These are phyloP conservation scores for Fragaria ananassa DNA, from an alignment of 306 rosid genomes.

Conservation along the genomic window DNA sequence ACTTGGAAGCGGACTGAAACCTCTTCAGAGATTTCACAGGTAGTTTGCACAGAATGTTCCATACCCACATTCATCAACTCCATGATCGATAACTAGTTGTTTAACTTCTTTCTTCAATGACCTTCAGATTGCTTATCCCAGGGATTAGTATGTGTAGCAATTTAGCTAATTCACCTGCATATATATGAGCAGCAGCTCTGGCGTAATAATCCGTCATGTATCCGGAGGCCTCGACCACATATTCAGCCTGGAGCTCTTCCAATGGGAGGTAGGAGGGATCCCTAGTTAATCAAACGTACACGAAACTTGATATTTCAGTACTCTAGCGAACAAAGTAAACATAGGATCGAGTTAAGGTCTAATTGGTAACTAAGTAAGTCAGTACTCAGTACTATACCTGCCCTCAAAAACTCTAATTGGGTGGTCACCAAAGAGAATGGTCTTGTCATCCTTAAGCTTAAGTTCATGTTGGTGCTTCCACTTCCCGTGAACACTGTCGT, in stretches of 20 bases:
- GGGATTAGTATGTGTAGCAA: too few relatives aligned
- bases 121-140: too few relatives aligned
- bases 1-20: too few relatives aligned
- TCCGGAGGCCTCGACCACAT: constrained; percentile 45
- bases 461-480: constrained; percentile 10
- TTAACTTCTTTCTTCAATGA: too few relatives aligned
- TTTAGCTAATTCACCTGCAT: constrained; percentile 33
- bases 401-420: not conserved
- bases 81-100: too few relatives aligned
- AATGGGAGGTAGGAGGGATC: constrained; percentile 51
- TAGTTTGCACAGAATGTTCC: too few relatives aligned
- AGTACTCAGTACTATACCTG: not conserved
- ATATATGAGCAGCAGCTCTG: constrained; percentile 9
- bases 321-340: not conserved
- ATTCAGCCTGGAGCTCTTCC: constrained; percentile 46
- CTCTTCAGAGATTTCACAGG: too few relatives aligned
- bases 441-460: constrained; percentile 1
- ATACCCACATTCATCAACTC: too few relatives aligned
- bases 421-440: constrained; percentile 12
- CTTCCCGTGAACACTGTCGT: constrained; percentile 38
- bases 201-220: not conserved
- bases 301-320: not conserved
- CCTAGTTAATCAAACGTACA: not conserved
- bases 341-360: not conserved
- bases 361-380: not conserved